Evolutionary conservation across 83 land plant genomes (phyloP).

Genomic region (Picea abies): DNA sequence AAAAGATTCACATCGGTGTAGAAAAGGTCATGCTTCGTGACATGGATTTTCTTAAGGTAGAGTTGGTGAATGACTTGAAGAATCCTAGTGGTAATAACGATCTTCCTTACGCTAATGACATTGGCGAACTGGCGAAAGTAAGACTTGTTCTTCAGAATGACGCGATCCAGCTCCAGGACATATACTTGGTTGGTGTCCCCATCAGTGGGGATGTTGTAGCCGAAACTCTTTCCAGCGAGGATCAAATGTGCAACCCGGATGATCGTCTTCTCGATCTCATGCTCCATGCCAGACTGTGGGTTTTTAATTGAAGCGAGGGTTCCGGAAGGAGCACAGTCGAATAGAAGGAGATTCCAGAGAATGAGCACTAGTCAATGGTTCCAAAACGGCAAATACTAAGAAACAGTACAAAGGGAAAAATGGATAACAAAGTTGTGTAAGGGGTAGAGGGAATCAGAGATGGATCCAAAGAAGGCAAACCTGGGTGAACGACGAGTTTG

Average conservation of each 20-base stretch:
- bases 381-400: too few relatives aligned
- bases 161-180: background rate
- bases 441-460: too few relatives aligned
- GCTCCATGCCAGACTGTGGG: slow-evolving; percentile 15
- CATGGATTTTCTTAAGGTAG: slow-evolving; percentile 76
- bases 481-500: too few relatives aligned
- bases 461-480: too few relatives aligned
- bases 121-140: slow-evolving; percentile 23
- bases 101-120: slow-evolving; percentile 74
- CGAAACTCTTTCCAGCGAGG: background rate
- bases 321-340: too few relatives aligned
- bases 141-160: background rate
- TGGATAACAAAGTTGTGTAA: too few relatives aligned
- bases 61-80: slow-evolving; percentile 87
- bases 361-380: too few relatives aligned
- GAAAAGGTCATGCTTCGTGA: slow-evolving; percentile 95
- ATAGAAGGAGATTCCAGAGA: too few relatives aligned
- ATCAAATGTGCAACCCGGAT: slow-evolving; percentile 18
- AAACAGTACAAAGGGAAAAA: too few relatives aligned
- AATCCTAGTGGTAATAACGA: slow-evolving; percentile 81
- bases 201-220: background rate
- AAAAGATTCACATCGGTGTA: slow-evolving; percentile 99
- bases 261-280: slow-evolving; percentile 57
- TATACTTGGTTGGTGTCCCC: background rate
- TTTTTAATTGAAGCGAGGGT: too few relatives aligned